Evolutionary conservation across 2,329 filamentous ascomycete genomes (phyloP).

Genomic region (Xylariaceae sp.): DNA sequence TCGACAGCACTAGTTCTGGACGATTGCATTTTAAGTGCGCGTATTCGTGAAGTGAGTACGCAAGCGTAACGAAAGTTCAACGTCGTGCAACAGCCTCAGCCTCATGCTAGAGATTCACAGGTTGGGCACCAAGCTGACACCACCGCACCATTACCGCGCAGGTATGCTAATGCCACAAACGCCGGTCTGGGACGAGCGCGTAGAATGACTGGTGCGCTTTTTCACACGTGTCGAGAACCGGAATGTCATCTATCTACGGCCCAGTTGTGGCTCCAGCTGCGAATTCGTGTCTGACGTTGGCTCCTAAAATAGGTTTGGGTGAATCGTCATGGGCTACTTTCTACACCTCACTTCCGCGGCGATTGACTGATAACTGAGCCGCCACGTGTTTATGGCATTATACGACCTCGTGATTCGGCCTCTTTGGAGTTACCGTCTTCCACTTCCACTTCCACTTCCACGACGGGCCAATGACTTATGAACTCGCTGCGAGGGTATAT

Average conservation of each 20-base stretch:
- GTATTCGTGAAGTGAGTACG: background rate
- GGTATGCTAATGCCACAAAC: background rate
- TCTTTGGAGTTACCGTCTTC: background rate
- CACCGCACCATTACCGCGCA: background rate
- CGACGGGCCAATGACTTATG: background rate
- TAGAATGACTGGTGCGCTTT: slow-evolving; percentile 1
- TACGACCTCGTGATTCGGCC: background rate
- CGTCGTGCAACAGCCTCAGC: background rate
- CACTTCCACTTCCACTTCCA: too few species aligned
- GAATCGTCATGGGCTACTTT: background rate
- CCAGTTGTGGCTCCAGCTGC: background rate
- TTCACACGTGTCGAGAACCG: background rate
- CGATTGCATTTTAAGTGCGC: background rate
- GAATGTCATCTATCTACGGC: background rate
- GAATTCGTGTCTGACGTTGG: background rate
- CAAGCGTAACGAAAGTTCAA: background rate
- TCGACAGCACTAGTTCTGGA: background rate
- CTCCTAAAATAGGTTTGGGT: background rate
- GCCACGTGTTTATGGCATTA: background rate
- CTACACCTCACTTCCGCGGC: background rate
- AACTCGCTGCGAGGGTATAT: background rate
- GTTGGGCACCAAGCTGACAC: slow-evolving; percentile 1
- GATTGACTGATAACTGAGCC: background rate
- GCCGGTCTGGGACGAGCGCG: background rate
- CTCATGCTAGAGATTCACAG: background rate